Base-by-base conservation (phyloP, 129 eudicot genomes). In the Deinandra increscens region DNA sequence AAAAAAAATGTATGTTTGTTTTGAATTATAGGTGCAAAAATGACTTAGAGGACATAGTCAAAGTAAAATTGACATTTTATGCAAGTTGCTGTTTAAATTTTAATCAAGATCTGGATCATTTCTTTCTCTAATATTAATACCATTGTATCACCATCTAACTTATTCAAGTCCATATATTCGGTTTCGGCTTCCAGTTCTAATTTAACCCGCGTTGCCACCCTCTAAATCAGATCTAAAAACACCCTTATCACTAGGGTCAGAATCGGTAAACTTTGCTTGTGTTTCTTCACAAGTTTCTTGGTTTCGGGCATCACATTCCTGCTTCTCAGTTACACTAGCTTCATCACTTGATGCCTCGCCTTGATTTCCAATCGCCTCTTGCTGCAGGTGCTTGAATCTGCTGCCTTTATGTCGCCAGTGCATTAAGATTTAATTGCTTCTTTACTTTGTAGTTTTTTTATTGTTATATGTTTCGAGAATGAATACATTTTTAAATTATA, bases 221-320 rank as follows among this genome's bases (percentile, higher is more conserved):
- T 89, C 85, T 5, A 89, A 83, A 55, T 88, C 96, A 17, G 97
- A 93, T 68, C 95, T 95, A 73, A 89, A 89, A 1, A 78, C 88
- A 55, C 89, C 89, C 67, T 81, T 86, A 14, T 66, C 85, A 64
- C 75, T 51, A 19, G 66, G 78, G 26, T 77, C 89, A 26, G 68
- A 71, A 60, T 81, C 66, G 1, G 86, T 56, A 60, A 81, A 85
- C 41, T 89, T 97, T 9, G 90, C 93, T 68, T 94, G 97, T 4
- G 99, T 94, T 74, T 89, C 91, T 78, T 84, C 83, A 38, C 65
- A 88, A 19, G 70, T 70, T 68, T 76, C 91, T 58, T 78, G 86
- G 77, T 55, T 82, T 54, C 81, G 83, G 45, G 73, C 68, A 80
- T 73, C 88, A 66, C 96, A 89, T 13, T 85, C 96, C 43, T 94